phyloP scores from a whole-genome alignment of 1,139 yeast species.

The Blastobotrys buckinghamii region DNA sequence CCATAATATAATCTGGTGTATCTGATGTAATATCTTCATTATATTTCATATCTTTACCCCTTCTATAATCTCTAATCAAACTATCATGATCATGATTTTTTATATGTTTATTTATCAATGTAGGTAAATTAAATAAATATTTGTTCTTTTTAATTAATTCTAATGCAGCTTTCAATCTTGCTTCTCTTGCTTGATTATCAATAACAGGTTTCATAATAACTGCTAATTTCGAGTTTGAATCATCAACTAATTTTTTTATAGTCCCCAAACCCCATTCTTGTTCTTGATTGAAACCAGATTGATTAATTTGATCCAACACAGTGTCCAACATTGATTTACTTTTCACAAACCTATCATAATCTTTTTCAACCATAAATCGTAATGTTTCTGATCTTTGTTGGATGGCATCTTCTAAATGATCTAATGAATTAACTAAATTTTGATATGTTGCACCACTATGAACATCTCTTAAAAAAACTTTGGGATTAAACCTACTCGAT shows the following conservation, averaged over 20 bases:
- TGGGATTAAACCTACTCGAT: conserved; percentile 67
- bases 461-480: conserved; percentile 59
- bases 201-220: conserved; percentile 70
- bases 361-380: conserved; percentile 61
- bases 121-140: conserved; percentile 69
- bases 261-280: conserved; percentile 32
- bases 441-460: conserved; percentile 67
- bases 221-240: conserved; percentile 44
- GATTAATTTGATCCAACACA: conserved; percentile 47
- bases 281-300: conserved; percentile 37
- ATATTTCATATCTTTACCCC: conserved; percentile 42
- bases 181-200: conserved; percentile 55
- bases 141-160: conserved; percentile 57
- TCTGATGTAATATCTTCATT: conserved; percentile 27
- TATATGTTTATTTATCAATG: conserved; percentile 47
- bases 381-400: conserved; percentile 61
- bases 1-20: conserved; percentile 24
- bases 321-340: conserved; percentile 64
- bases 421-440: conserved; percentile 52
- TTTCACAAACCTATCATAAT: conserved; percentile 68
- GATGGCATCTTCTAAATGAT: conserved; percentile 54
- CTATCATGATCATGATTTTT: conserved; percentile 61
- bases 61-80: conserved; percentile 62
- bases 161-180: conserved; percentile 53
- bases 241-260: conserved; percentile 31